Evolutionary conservation across 2,329 filamentous ascomycete genomes (phyloP).

Genomic region (Talaromyces sp.): DNA sequence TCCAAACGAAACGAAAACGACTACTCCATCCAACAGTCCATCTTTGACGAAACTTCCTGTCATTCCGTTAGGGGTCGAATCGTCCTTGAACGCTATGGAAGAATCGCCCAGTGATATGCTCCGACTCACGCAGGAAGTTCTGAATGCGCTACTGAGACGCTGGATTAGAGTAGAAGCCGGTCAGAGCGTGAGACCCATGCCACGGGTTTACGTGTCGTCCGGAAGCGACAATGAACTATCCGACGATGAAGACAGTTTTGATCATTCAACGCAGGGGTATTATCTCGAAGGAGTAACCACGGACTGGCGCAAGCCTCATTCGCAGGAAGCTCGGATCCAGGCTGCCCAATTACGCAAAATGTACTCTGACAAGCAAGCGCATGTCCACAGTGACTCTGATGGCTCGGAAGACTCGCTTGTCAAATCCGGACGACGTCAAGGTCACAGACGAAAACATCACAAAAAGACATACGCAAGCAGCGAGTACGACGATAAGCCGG

Average conservation of each 20-base stretch:
- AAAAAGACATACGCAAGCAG: not conserved
- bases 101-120: slow-evolving; percentile 39
- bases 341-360: slow-evolving; percentile 29
- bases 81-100: slow-evolving; percentile 32
- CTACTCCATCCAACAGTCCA: not conserved
- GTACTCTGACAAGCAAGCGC: slow-evolving; percentile 36
- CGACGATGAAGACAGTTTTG: slow-evolving; percentile 24
- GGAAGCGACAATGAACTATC: slow-evolving; percentile 24
- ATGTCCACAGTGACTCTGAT: slow-evolving; percentile 35
- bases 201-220: slow-evolving; percentile 23
- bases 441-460: not conserved
- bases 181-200: slow-evolving; percentile 11
- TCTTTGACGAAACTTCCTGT: slow-evolving; percentile 25
- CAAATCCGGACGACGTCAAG: not conserved
- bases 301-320: slow-evolving; percentile 38
- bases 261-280: slow-evolving; percentile 26
- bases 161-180: slow-evolving; percentile 25
- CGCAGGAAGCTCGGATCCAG: slow-evolving; percentile 34
- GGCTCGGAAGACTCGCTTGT: slow-evolving; percentile 11
- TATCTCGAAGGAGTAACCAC: slow-evolving; percentile 35
- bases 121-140: slow-evolving; percentile 33
- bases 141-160: slow-evolving; percentile 31
- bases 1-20: not conserved
- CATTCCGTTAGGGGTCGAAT: slow-evolving; percentile 34
- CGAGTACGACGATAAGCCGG: slow-evolving; percentile 10